These are phyloP conservation scores for Pluteus cervinus DNA, from an alignment of 768 basidiomycete species.

Conservation along the genomic window DNA sequence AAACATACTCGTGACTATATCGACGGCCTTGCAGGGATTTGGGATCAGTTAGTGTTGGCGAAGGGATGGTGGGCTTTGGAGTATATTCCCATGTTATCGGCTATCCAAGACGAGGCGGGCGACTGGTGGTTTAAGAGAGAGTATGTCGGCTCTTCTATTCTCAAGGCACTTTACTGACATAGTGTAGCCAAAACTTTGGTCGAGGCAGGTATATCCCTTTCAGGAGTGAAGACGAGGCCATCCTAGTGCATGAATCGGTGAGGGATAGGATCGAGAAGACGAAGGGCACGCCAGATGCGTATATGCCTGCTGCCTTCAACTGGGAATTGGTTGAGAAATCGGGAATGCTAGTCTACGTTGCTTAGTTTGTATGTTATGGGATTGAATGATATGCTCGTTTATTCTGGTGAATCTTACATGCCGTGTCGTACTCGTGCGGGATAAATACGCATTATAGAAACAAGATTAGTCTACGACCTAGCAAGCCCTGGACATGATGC, in stretches of 20 bases:
- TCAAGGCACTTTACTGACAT: not conserved
- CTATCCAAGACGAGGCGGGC: conserved; percentile 16
- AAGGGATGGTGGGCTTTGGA: conserved; percentile 20
- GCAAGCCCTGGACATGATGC: too few species aligned
- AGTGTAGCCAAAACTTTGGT: conserved; percentile 20
- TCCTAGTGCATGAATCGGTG: conserved; percentile 19
- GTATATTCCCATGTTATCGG: conserved; percentile 15
- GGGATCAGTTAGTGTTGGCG: conserved; percentile 14
- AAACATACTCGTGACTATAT: too few species aligned
- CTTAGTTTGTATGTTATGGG: not conserved
- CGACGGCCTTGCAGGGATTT: conserved; percentile 14
- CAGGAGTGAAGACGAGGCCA: conserved; percentile 12
- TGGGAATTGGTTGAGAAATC: conserved; percentile 10
- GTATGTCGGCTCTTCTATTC: too few species aligned
- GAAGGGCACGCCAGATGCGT: conserved; percentile 1
- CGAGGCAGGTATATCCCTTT: conserved; percentile 23
- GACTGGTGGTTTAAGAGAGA: too few species aligned
- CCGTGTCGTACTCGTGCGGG: too few species aligned
- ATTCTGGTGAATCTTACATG: too few species aligned
- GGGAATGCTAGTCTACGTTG: conserved; percentile 11
- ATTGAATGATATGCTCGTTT: not conserved
- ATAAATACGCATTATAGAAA: too few species aligned
- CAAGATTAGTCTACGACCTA: too few species aligned
- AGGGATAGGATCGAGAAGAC: conserved; percentile 8
- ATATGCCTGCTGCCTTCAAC: conserved; percentile 8